phyloP scores from a whole-genome alignment of 441 rosid genomes.

The Adansonia gregorii region DNA sequence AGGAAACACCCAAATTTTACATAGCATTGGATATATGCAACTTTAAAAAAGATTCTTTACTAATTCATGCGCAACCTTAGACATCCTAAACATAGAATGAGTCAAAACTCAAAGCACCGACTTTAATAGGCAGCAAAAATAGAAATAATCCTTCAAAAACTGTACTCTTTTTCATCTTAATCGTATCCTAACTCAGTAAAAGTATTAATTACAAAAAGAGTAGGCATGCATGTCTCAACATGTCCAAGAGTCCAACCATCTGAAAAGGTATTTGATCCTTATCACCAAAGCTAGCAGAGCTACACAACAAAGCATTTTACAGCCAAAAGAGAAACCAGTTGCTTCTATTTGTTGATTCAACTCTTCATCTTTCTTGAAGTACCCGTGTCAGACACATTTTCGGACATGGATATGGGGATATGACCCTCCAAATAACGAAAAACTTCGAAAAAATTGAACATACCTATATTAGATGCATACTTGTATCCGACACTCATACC shows the following conservation, averaged over 20 bases:
- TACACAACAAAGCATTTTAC: conserved; percentile 1
- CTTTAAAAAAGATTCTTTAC: conserved; percentile 8
- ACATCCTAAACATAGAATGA: background rate
- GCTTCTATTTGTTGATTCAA: background rate
- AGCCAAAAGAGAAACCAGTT: background rate
- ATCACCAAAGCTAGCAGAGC: background rate
- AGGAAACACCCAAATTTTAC: conserved; percentile 3
- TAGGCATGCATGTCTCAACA: background rate
- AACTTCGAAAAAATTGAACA: no score
- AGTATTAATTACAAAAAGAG: background rate
- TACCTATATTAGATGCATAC: no score
- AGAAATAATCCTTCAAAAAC: background rate
- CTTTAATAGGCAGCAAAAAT: background rate
- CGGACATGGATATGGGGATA: no score
- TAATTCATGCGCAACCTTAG: background rate
- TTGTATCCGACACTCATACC: no score
- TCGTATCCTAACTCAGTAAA: conserved; percentile 5
- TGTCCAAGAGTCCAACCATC: background rate
- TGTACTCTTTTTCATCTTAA: background rate
- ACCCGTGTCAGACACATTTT: no score
- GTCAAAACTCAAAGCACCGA: background rate
- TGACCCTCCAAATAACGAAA: no score
- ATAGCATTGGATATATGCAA: background rate
- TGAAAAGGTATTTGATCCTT: conserved; percentile 3
- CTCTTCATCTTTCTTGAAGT: no score